Percentiles rank a stretch among this genome's conserved stretches.
phyloP scores from a whole-genome alignment of 148 eudicot genomes.

The Chenopodium quinoa region DNA sequence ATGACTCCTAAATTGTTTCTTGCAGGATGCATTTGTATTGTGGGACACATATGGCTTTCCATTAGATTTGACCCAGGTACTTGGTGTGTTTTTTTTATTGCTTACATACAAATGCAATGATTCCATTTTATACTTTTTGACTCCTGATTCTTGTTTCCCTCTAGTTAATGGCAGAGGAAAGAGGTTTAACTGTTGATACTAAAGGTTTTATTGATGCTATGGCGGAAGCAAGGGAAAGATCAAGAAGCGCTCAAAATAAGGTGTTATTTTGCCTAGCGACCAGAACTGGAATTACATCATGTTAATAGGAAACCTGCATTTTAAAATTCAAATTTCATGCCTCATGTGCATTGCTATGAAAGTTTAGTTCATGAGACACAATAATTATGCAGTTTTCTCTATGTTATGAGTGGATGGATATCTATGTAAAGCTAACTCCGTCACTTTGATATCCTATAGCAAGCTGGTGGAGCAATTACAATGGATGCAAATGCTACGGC shows the following conservation, averaged over 20 bases:
- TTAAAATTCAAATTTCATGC: neutral
- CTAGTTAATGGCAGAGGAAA: constrained; percentile 98
- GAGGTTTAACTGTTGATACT: constrained; percentile 71
- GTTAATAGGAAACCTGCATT: neutral
- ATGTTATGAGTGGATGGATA: constrained; percentile 3
- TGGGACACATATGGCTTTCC: constrained; percentile 99
- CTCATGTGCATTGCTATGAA: neutral
- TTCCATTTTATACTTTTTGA: neutral
- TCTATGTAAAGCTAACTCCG: neutral
- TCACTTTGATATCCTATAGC: constrained; percentile 43
- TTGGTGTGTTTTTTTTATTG: neutral
- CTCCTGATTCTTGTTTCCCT: constrained; percentile 9
- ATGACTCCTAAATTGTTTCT: constrained; percentile 13
- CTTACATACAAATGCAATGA: neutral
- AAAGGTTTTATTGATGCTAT: constrained; percentile 72
- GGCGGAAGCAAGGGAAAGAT: constrained; percentile 89
- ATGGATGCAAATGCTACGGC: constrained; percentile 99
- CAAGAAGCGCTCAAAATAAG: constrained; percentile 84
- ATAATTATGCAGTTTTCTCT: neutral
- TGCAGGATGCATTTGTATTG: constrained; percentile 94
- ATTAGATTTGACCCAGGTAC: constrained; percentile 92
- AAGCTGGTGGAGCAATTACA: constrained; percentile 65
- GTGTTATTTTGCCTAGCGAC: constrained; percentile 27
- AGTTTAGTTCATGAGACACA: neutral
- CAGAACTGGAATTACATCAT: neutral